Base-by-base conservation (phyloP, 208 protist genomes). In the Histomonas meleagridis region DNA sequence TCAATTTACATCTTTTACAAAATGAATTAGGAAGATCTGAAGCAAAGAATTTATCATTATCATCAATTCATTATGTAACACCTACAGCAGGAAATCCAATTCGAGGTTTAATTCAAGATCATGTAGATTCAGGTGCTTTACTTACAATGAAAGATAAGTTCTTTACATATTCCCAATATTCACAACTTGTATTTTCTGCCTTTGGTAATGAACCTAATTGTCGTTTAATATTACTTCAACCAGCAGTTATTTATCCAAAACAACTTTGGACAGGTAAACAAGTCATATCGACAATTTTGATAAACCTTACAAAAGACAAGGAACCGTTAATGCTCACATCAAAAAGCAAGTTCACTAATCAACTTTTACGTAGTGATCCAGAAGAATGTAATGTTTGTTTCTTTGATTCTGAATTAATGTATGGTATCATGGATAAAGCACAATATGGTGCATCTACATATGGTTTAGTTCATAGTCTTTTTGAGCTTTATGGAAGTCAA, bases 61-160 rank as follows among this genome's bases (percentile, higher is more conserved):
- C 62, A 57, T 55, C 90, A 57, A 51, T 49, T 98, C 95, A 92
- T 94, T n/a, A 92, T 93, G 43, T 92, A 5, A 92, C 57, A 40
- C 91, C 93, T 46, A 96, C 94, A 57, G 96, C 96, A 40, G 98
- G 98, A 81, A 97, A 96, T 91, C 99, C 99, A 28, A 96, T 99
- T 62, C 96, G 99, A 92, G 99, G 99, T 93, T 95, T 99, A 26
- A 99, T 99, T 93, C 98, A 99, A 95, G 99, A 99, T 95, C 97
- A 99, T 93, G 96, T 99, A 76, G 96, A 98, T 18, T 96, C 97
- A 12, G 98, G 97, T 90, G 97, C 98, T 57, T 94, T 98, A 69
- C 93, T 99, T 2, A 99, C 92, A 51, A 48, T 62, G 57, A 69
- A 72, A n/a, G 90, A 99, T 92, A 98, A 97, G 32, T 99, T 99